Evolutionary conservation across 352 stramenopile genomes (phyloP), one percentile per base, ranked within the genome.

Genomic region (Globisporangium nodosum): DNA sequence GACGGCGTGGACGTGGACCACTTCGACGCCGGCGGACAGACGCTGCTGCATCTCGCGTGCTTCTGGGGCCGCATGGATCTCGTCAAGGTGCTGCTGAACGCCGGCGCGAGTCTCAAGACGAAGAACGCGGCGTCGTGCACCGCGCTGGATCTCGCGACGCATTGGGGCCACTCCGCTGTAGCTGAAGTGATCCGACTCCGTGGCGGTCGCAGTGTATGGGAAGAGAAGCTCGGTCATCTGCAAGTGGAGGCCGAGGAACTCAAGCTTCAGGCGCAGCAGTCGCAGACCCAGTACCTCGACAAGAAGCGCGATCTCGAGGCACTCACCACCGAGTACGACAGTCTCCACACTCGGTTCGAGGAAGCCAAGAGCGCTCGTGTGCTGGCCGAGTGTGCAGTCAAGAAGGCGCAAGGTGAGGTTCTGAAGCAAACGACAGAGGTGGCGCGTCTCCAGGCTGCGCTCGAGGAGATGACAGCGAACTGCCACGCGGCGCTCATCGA

Each of bases 41-140:
- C 81, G 20, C 47, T 91, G 65, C 63, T 91, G 46, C 81, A 91
- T 50, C 65, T 91, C 35, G 81, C 81, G 42, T 78, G 78, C 48
- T 91, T 91, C 48, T 89, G 78, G 78, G 81, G 81, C 0, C 73
- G 81, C 20, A 88, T 85, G 64, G 69, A 81, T 6, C 54, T 89
- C 40, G 69, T 80, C 50, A 87, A 87, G 51, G 35, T 87, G 57
- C 63, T 91, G 18, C 58, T 90, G 1, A 67, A 67, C n/a, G 66
- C 66, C 31, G 75, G 78, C 7, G 81, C 78, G 21, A 91, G 71
- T 54, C 65, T 89, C 42, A 89, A 88, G 63, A 71, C 73, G 16
- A 91, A 91, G 61, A 91, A 89, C 40, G 76, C 81, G 0, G 79
- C 81, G 0, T 72, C 75, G 0, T 91, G 77, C 50, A 91, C 81